Base-by-base conservation (phyloP, 164 flowering plant genomes). In the Tetracentron sinense region DNA sequence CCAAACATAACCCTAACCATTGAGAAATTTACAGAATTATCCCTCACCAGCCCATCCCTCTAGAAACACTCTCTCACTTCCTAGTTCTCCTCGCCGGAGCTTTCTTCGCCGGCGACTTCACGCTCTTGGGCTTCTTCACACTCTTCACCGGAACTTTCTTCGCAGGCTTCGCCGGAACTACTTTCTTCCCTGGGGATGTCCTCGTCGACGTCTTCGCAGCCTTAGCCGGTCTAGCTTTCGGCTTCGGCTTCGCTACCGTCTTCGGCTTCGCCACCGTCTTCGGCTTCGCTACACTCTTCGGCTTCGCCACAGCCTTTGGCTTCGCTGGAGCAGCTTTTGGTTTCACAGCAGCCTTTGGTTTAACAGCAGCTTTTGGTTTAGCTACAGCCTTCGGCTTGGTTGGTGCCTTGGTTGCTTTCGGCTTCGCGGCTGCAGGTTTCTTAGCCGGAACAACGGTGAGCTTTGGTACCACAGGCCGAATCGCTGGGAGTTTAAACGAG, bases 401-500 rank as follows among this genome's bases (percentile, higher is more conserved):
- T 7, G 51, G 55, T 3, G 75, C 22, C 62, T 67, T 70, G 42
- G 62, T 33, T 33, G 38, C 10, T 33, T 69, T 69, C 0, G 75
- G 50, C 20, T 42, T 38, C 38, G 47, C 38, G 14, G 68, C 42
- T 15, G 68, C 1, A 31, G 47, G 67, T 64, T 72, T 54, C 59
- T 57, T 55, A 25, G 65, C 57, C 64, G 56, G 44, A 30, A 64
- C 38, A 27, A 72, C 25, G 16, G 71, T 72, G 0, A 78, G 66
- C 31, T 60, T 42, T 17, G 69, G 12, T 0, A 69, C 42, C 6
- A 58, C 22, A 4, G 64, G n/a, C 29, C 54, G 58, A 38, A 66
- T 68, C 7, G 87, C 10, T 1, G 87, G 80, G 20, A 85, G 73
- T 73, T 85, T 85, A 65, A 64, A 85, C 4, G 90, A 85, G 11